Evolutionary conservation across 2,329 filamentous ascomycete genomes (phyloP), one percentile per base, ranked within the genome.

Genomic region (Aspergillus sp.): DNA sequence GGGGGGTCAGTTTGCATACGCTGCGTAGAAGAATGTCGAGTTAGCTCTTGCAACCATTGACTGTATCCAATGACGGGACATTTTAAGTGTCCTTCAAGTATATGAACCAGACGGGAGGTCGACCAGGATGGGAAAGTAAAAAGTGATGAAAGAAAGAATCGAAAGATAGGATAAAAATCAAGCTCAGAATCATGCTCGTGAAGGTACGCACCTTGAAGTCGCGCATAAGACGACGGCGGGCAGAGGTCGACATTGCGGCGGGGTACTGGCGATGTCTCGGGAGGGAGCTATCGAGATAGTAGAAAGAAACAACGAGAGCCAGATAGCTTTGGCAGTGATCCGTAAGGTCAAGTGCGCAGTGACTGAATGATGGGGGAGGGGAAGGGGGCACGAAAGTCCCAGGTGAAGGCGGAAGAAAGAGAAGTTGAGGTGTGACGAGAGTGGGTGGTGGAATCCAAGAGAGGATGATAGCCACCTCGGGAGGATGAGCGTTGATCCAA

Each of bases 1-100:
- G 95, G 95, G 76, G 95, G 95, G 74, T 99, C 95, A 49, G 94
- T 98, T 82, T 99, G 95, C 94, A 99, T 99, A 79, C 95, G 92
- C 93, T 97, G 74, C 57, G 58, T 45, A 60, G 55, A 63, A 60
- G 48, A 56, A 57, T 54, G 19, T 38, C 38, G 45, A 57, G 38
- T 63, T 61, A 69, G 58, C 51, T 58, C 52, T 54, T 55, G 36
- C 50, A 58, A 55, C 5, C 7, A 17, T 12, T 36, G 12, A 7
- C 13, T 30, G 15, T 15, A 12, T 15, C 6, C n/a, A 17, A 30
- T 30, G 15, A 45, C n/a, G 30, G 19, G 32, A 43, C 17, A 25
- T 39, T 41, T 45, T 6, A 13, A 23, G 15, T 15, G 32, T 15
- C 6, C 15, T 28, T 9, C 23, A 30, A 30, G 45, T 49, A n/a